Evolutionary conservation across 2,329 filamentous ascomycete genomes (phyloP).

Genomic region (Ophiocordyceps camponoti-rufipedis): DNA sequence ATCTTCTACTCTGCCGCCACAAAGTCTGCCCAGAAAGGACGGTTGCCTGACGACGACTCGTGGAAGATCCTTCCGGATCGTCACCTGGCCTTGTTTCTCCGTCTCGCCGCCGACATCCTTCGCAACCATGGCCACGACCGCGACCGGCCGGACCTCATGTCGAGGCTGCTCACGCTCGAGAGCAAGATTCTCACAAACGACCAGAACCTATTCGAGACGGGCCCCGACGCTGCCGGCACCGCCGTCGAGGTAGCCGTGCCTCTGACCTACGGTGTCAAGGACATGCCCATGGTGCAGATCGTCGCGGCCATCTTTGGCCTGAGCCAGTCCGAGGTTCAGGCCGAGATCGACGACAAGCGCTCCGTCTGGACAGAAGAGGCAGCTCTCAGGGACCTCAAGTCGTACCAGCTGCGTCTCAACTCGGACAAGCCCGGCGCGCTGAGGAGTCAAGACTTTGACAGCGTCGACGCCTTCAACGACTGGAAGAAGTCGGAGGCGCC

Average conservation of each 20-base stretch:
- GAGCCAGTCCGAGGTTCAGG: conserved; percentile 61
- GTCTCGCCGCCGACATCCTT: conserved; percentile 63
- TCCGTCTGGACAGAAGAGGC: conserved; percentile 79
- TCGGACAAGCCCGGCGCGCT: conserved; percentile 63
- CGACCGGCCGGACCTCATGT: conserved; percentile 70
- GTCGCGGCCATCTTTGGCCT: conserved; percentile 78
- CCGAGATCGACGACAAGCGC: conserved; percentile 69
- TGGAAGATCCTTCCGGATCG: conserved; percentile 89
- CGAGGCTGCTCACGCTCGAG: conserved; percentile 63
- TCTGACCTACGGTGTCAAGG: conserved; percentile 80
- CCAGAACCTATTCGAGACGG: conserved; percentile 47
- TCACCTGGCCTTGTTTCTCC: conserved; percentile 86
- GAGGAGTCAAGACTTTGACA: conserved; percentile 70
- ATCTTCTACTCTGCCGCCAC: conserved; percentile 95
- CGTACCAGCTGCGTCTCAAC: conserved; percentile 78
- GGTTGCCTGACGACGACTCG: conserved; percentile 60
- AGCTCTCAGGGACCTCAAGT: conserved; percentile 78
- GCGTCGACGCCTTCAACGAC: conserved; percentile 68
- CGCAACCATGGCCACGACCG: conserved; percentile 71
- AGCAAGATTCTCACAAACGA: conserved; percentile 89
- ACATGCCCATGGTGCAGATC: conserved; percentile 84
- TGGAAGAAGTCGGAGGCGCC: conserved; percentile 87
- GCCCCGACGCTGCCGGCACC: conserved; percentile 15
- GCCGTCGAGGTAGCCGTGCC: conserved; percentile 71
- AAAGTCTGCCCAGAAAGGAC: conserved; percentile 61